Percentiles rank a stretch among this genome's conserved stretches.
phyloP scores from a whole-genome alignment of 805 yeast genomes.

The Metschnikowia cubensis region DNA sequence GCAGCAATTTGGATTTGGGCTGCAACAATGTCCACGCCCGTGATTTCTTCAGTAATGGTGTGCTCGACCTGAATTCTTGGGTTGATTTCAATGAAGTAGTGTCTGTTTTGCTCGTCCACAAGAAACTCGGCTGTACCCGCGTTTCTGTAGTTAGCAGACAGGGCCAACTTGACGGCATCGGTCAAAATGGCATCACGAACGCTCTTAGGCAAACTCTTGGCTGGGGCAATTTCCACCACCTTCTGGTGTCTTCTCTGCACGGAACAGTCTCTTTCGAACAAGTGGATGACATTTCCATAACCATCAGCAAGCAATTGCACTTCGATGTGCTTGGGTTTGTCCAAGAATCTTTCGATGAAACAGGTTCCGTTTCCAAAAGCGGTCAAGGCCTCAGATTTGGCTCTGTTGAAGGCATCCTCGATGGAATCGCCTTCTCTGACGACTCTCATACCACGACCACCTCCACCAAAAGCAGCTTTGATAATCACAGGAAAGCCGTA shows the following conservation, averaged over 20 bases:
- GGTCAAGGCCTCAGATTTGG: conserved; percentile 88
- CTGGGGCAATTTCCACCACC: conserved; percentile 98
- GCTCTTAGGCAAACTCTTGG: conserved; percentile 74
- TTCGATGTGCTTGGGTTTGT: conserved; percentile 96
- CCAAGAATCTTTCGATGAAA: conserved; percentile 92
- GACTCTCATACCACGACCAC: conserved; percentile 99
- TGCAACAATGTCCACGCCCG: conserved; percentile 96
- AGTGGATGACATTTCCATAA: conserved; percentile 91
- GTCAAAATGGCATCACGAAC: conserved; percentile 90
- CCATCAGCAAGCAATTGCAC: conserved; percentile 93
- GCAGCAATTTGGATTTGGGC: conserved; percentile 99
- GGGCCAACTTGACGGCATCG: conserved; percentile 92
- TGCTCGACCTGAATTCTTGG: conserved; percentile 98
- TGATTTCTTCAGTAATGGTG: conserved; percentile 97
- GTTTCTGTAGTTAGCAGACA: conserved; percentile 83
- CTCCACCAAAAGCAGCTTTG: conserved; percentile 99
- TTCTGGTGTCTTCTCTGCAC: conserved; percentile 99
- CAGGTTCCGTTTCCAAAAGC: conserved; percentile 99
- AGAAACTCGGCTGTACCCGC: conserved; percentile 99
- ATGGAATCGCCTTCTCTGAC: conserved; percentile 95
- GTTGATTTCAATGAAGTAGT: conserved; percentile 95
- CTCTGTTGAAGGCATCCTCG: conserved; percentile 88
- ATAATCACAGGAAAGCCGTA: conserved; percentile 95
- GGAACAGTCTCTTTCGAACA: conserved; percentile 98
- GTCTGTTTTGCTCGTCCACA: conserved; percentile 90